Base-by-base conservation (phyloP, 2,329 filamentous ascomycete species). In the Hypoxylon sp. region DNA sequence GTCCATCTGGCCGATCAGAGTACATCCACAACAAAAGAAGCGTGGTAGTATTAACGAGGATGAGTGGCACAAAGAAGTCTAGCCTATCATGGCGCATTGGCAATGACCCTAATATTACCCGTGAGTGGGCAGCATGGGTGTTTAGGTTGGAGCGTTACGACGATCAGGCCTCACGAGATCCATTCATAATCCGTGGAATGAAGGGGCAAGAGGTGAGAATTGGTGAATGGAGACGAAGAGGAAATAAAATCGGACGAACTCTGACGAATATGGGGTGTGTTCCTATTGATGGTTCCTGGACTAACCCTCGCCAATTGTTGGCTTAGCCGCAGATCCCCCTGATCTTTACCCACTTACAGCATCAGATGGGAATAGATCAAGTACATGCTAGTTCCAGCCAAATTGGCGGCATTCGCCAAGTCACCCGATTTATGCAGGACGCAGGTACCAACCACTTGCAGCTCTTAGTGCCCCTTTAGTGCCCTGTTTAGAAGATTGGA, bases 241-340 rank as follows among this genome's bases (percentile, higher is more conserved):
- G 59, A 60, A 52, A 61, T 51, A 48, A 57, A 48, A 59, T 46
- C 59, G 54, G 63, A 67, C 13, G 63, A 69, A 69, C 59, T 26
- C 29, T 39, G 42, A 52, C 19, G 14, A 48, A 29, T 24, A 50
- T 42, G 62, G 51, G 68, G 64, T 66, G 69, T 69, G 69, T 59
- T 64, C 19, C 59, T 71, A 71, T 64, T 62, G 44, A 70, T 54
- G 22, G 68, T 65, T 66, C 59, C 58, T 63, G 59, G 46, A 17
- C 39, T 17, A 44, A n/a, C 35, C 5, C 14, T 17, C 31, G 29
- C 3, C 5, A 54, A 39, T 66, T 66, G 62, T 29, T 65, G 58
- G 60, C 57, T 66, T 62, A 66, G 60, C 50, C 46, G 70, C 54
- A 65, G 70, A 71, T 72, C 70, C 70, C 70, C 70, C 70, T 72